Base-by-base conservation (phyloP, 2,329 filamentous ascomycete genomes). In the Trichoderma sp. region DNA sequence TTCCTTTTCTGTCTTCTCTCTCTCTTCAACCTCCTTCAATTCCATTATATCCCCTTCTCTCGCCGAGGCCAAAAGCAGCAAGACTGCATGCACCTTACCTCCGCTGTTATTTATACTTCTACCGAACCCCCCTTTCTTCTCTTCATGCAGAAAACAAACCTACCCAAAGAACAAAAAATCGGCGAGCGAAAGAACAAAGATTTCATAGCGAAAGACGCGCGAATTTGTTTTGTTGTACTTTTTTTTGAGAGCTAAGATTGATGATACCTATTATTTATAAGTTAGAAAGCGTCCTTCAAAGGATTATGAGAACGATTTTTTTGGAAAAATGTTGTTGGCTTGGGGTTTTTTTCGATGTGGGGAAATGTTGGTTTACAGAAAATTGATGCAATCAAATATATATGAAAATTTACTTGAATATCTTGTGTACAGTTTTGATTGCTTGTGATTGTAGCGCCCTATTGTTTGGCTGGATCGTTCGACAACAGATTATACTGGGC, bases 1-100 rank as follows among this genome's bases (percentile, higher is more conserved):
- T 76, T 65, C 73, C 41, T 59, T 59, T 29, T 31, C 29, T 64
- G 27, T 65, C 50, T 56, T 12, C 71, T 41, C 29, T 38, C 78
- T 79, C 78, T 78, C 78, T 71, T 79, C 64, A 56, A 65, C 67
- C 68, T 66, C 18, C 35, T 63, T 75, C 29, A 56, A 53, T 71
- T 16, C 11, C 31, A 21, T 63, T 59, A 63, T 63, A 35, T 65
- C 53, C 59, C 29, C 74, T 75, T 71, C 74, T 75, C 41, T 45
- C 33, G 50, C 71, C 59, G 45, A 50, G n/a, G 12, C 60, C 12
- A 33, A 56, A 45, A 56, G 62, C 62, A 38, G 56, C 41, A 8
- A 65, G 31, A 24, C 27, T n/a, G 38, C 71, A 9, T 56, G 21
- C 24, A 9, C 45, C 29, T 27, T 24, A 41, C 38, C 38, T 41